Base-by-base conservation (phyloP, 140 eudicot genomes). In the Flaveria floridana region DNA sequence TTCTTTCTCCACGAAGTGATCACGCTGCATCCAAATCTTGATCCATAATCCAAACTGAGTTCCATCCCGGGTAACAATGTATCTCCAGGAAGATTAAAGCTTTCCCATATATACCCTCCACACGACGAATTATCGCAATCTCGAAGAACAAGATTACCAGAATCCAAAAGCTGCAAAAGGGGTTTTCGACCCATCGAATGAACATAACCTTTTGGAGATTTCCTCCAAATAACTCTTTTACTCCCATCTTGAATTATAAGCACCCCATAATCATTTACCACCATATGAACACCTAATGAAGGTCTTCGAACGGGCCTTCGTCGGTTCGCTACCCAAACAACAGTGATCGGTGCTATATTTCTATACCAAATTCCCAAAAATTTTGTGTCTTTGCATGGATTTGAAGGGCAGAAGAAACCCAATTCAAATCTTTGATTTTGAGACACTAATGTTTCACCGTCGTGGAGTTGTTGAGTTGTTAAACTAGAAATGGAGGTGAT, bases 301-400 rank as follows among this genome's bases (percentile, higher is more conserved):
- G 68, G 16, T 68, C 76, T 73, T 59, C 78, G 63, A 59, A 58
- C 53, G 1, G 89, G 86, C 28, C 23, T 25, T 26, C 15, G 41
- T 73, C 81, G 46, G 53, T 85, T 85, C 19, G 83, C 86, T 3
- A 87, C 91, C 91, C 91, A 87, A 21, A 87, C 88, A 55, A 87
- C 83, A 16, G 82, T 79, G 6, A 68, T 18, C 16, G 80, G 73
- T 16, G 84, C 39, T 23, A 82, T 70, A 4, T 58, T 80, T 25
- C 78, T 84, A 57, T 84, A 87, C 91, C 91, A 84, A 68, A 87
- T 74, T 6, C 88, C 91, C 79, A 87, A 70, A 50, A 68, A 84
- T 50, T 75, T 80, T 12, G 41, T 57, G 52, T 76, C 74, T 65
- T 58, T 81, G 39, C 81, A 78, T 51, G 86, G 82, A 62, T 44